These are phyloP conservation scores for Firmiana major DNA, from an alignment of 345 rosid species.

Conservation along the genomic window DNA sequence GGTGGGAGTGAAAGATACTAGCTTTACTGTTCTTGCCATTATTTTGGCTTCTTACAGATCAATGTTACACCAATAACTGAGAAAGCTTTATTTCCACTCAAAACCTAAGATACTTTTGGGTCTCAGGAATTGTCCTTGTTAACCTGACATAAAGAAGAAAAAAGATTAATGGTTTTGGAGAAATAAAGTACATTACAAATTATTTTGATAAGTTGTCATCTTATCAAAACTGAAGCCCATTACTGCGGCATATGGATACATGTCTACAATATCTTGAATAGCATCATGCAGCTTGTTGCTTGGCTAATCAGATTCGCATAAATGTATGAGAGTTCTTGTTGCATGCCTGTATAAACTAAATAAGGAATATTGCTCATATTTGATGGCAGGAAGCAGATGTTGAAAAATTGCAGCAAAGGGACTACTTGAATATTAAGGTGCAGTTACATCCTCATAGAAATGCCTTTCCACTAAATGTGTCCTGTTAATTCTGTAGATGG, in stretches of 20 bases:
- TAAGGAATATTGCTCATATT: conserved; percentile 15
- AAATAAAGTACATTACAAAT: neutral
- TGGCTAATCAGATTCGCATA: neutral
- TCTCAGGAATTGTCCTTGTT: neutral
- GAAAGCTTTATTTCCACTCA: neutral
- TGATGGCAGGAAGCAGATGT: conserved; percentile 76
- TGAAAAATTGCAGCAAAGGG: conserved; percentile 86
- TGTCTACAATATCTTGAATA: neutral
- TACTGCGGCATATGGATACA: neutral
- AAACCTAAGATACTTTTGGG: neutral
- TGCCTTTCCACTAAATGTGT: neutral
- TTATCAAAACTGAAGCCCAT: neutral
- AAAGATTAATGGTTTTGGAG: neutral
- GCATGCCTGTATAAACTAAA: neutral
- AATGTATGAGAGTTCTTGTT: neutral
- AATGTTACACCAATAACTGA: neutral
- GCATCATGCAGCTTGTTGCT: neutral
- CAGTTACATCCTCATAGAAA: conserved; percentile 5
- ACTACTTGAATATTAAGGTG: conserved; percentile 79
- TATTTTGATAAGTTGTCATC: neutral
- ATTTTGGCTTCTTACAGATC: neutral
- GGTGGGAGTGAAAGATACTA: neutral
- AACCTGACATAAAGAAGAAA: neutral
- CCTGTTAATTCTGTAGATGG: neutral
- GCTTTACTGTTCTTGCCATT: neutral